Conservation (phyloP, 176 grass and related monocot species). For the Carex kokanica region DNA sequence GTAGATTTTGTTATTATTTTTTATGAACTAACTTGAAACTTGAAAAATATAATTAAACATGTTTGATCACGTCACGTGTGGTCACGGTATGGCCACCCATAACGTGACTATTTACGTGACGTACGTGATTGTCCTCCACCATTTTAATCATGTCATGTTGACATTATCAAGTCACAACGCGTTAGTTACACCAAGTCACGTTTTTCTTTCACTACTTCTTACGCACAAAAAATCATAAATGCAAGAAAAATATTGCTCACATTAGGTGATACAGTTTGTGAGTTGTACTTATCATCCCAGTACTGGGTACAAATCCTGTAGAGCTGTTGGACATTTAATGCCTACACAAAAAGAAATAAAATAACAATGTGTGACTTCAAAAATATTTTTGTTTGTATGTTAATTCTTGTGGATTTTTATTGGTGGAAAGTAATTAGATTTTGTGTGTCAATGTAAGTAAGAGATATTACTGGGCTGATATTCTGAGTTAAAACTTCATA, state of each 20-base stretch:
- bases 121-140: too few relatives aligned
- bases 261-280: slow-evolving; percentile 73
- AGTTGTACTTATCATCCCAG: slow-evolving; percentile 96
- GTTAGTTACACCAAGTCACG: too few relatives aligned
- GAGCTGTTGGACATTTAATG: slow-evolving; percentile 78
- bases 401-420: not conserved
- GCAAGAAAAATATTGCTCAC: slow-evolving; percentile 35
- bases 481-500: slow-evolving; percentile 77
- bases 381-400: not conserved
- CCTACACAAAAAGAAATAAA: slow-evolving; percentile 45
- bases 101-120: too few relatives aligned
- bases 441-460: not conserved
- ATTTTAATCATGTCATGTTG: too few relatives aligned
- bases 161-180: too few relatives aligned
- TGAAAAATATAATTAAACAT: too few relatives aligned
- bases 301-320: slow-evolving; percentile 97
- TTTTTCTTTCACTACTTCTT: not conserved
- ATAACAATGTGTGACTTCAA: not conserved
- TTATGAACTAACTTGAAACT: too few relatives aligned
- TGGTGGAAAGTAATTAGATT: not conserved
- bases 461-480: slow-evolving; percentile 63
- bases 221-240: slow-evolving; percentile 20
- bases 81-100: too few relatives aligned
- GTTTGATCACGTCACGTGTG: too few relatives aligned
- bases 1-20: not conserved